phyloP scores from a whole-genome alignment of 768 basidiomycete genomes.

The Leccinum arenicola region DNA sequence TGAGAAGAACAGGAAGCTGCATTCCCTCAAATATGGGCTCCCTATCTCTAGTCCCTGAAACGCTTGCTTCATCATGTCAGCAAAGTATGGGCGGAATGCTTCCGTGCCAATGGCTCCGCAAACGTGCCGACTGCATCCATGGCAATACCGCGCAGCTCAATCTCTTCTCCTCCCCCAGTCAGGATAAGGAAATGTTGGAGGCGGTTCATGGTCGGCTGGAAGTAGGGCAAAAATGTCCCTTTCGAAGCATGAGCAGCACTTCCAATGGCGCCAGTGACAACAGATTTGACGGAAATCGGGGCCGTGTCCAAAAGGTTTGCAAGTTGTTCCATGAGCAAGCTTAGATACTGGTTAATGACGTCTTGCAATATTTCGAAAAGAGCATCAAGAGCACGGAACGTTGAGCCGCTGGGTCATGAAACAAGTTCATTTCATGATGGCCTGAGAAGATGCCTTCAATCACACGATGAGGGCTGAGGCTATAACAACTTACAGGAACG shows the following conservation, averaged over 20 bases:
- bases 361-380: constrained; percentile 93
- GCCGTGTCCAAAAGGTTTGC: constrained; percentile 83
- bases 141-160: constrained; percentile 91
- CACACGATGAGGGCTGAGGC: not conserved
- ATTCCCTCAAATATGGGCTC: constrained; percentile 85
- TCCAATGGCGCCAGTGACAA: constrained; percentile 96
- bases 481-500: constrained; percentile 63
- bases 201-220: constrained; percentile 84
- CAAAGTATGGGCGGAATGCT: constrained; percentile 91
- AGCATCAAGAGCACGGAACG: constrained; percentile 88
- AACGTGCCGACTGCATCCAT: constrained; percentile 99
- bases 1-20: constrained; percentile 97
- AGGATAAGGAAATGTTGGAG: constrained; percentile 88
- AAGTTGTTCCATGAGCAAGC: constrained; percentile 92
- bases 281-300: constrained; percentile 83
- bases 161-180: constrained; percentile 85
- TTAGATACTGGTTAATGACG: constrained; percentile 87
- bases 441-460: constrained; percentile 38
- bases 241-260: constrained; percentile 97
- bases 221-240: constrained; percentile 88
- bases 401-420: constrained; percentile 84
- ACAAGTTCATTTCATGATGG: constrained; percentile 76
- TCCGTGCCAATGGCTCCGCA: constrained; percentile 96
- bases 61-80: constrained; percentile 93
- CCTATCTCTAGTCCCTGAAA: constrained; percentile 88